phyloP scores from a whole-genome alignment of 1,284 basidiomycete genomes.

The Malassezia globosa region DNA sequence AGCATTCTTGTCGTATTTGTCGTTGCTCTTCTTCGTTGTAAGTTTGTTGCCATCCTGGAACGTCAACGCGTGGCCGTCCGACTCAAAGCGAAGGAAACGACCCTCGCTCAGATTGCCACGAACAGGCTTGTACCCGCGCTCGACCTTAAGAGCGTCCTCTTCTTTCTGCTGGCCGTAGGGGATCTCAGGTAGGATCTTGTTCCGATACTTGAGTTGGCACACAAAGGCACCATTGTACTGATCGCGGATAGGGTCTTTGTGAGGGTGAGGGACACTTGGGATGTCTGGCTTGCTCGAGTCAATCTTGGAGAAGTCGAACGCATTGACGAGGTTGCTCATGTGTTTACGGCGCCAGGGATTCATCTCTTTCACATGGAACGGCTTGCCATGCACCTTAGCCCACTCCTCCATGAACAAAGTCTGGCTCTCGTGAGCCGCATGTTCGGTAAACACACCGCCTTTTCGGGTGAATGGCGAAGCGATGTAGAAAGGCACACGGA shows the following conservation, averaged over 20 bases:
- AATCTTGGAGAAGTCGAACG: conserved; percentile 29
- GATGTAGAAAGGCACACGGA: conserved; percentile 34
- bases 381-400: conserved; percentile 27
- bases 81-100: conserved; percentile 23
- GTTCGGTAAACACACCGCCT: conserved; percentile 33
- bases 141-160: conserved; percentile 15
- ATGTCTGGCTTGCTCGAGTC: conserved; percentile 16
- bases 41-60: neutral
- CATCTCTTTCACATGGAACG: conserved; percentile 22
- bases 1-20: neutral
- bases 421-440: conserved; percentile 29
- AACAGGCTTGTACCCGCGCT: conserved; percentile 21
- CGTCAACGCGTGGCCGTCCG: conserved; percentile 16
- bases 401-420: conserved; percentile 34
- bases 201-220: conserved; percentile 19
- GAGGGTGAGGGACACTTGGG: conserved; percentile 9
- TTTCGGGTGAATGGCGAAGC: conserved; percentile 30
- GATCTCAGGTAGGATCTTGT: neutral
- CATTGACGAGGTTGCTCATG: conserved; percentile 26
- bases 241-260: conserved; percentile 14
- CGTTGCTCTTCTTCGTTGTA: conserved; percentile 1
- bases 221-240: conserved; percentile 20
- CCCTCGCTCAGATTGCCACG: conserved; percentile 29
- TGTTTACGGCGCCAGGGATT: conserved; percentile 30
- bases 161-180: conserved; percentile 12